A percentile compares a stretch with the other conserved stretches of the same genome.
Conservation (phyloP, 805 yeast species). For the Lipomyces sp. region DNA sequence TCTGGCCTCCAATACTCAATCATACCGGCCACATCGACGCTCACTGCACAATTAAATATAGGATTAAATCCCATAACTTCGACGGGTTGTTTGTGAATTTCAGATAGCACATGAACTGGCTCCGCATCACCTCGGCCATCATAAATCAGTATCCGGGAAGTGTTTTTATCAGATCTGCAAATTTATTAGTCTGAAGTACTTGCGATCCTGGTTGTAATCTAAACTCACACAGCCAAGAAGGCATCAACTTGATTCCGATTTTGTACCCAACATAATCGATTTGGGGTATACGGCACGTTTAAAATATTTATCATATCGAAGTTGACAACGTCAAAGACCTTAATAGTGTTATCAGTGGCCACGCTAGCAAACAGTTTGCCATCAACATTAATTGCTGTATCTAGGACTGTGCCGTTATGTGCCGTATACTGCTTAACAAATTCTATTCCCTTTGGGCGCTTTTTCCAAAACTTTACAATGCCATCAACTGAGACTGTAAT, state of each 20-base stretch:
- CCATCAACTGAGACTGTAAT: slow-evolving; percentile 47
- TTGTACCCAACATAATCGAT: slow-evolving; percentile 41
- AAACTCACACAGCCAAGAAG: slow-evolving; percentile 22
- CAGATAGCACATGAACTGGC: slow-evolving; percentile 25
- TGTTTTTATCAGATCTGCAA: slow-evolving; percentile 34
- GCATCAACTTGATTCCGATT: slow-evolving; percentile 33
- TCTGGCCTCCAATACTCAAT: slow-evolving; percentile 48
- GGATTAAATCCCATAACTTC: slow-evolving; percentile 39
- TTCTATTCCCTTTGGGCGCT: slow-evolving; percentile 39
- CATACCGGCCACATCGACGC: slow-evolving; percentile 45
- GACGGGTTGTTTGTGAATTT: slow-evolving; percentile 42
- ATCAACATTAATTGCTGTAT: slow-evolving; percentile 35
- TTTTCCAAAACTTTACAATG: slow-evolving; percentile 47
- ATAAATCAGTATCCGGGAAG: slow-evolving; percentile 37
- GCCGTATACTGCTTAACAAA: slow-evolving; percentile 46
- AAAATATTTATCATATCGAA: slow-evolving; percentile 49
- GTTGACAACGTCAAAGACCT: slow-evolving; percentile 47
- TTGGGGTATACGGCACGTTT: slow-evolving; percentile 43
- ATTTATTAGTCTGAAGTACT: background rate
- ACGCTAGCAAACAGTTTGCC: slow-evolving; percentile 43
- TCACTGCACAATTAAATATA: slow-evolving; percentile 41
- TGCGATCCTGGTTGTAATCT: background rate
- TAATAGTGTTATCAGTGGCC: slow-evolving; percentile 36
- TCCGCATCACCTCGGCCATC: slow-evolving; percentile 39
- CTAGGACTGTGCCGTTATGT: slow-evolving; percentile 34